Evolutionary conservation across 495 filamentous ascomycete species (phyloP), one percentile per base, ranked within the genome.

Genomic region (Aspergillus leporis): DNA sequence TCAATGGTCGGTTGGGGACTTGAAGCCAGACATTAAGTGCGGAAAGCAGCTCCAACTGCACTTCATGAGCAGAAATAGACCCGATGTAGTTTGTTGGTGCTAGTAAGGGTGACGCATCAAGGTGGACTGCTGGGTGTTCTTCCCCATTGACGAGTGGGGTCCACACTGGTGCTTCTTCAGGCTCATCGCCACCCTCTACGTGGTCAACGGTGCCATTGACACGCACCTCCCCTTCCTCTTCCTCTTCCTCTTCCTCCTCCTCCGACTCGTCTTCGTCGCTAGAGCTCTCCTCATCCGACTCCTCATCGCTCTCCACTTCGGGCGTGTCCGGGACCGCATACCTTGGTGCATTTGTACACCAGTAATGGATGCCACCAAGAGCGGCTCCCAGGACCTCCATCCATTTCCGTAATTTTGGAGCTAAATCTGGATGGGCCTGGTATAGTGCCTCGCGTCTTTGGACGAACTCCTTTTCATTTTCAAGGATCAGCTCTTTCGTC

Each of bases 1-100:
- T 52, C 43, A 61, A 66, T 46, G 40, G 64, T 53, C 51, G 68
- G 67, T 38, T 69, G 58, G 28, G 51, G 50, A 56, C 54, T 28
- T 65, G 60, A 32, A 58, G 41, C 45, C 57, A 64, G 46, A 53
- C 18, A 47, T 63, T 56, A 21, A 66, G 55, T 10, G 60, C 60
- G 41, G 56, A 45, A 5, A 55, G 40, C 9, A 56, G 47, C 18
- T 64, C 56, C 12, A 25, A 54, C 36, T 63, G 53, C 36, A 66
- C 43, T 16, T 30, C 46, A 18, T 23, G 43, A 45, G 40, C 38
- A 19, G 61, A 36, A 14, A 28, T 50, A 21, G 49, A 31, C 30
- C 41, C 21, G 18, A 23, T 49, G 55, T 58, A 61, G 58, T 59
- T 51, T 57, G 47, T 60, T 2, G 52, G 56, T 18, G 52, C 52